phyloP scores from a whole-genome alignment of 257 asterid species.

The Solanum appendiculatum region DNA sequence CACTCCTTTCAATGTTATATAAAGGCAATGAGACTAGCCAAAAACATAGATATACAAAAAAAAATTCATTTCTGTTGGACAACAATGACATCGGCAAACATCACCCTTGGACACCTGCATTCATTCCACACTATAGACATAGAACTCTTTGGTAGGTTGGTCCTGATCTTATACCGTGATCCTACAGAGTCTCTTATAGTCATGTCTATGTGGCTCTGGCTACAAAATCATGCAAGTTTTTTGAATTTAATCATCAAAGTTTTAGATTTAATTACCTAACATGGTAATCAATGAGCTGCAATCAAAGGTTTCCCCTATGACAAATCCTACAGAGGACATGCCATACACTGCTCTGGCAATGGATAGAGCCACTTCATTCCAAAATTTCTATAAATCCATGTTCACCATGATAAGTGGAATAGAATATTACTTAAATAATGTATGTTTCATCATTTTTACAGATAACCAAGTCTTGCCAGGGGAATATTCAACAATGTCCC shows the following conservation, averaged over 20 bases:
- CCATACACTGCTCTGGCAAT: not conserved
- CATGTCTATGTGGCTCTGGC: not conserved
- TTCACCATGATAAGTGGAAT: constrained; percentile 3
- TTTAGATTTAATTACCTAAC: not conserved
- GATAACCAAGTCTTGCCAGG: not conserved
- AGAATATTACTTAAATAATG: not conserved
- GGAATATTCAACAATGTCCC: not conserved
- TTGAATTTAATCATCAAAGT: not conserved
- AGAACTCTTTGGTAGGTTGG: not conserved
- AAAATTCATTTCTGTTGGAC: not conserved
- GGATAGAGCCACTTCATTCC: not conserved
- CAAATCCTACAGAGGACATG: not conserved
- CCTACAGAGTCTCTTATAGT: not conserved
- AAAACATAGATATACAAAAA: not conserved
- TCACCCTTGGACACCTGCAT: not conserved
- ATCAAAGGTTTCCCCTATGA: not conserved
- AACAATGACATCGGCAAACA: not conserved
- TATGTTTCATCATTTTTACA: not conserved
- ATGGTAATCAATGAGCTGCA: not conserved
- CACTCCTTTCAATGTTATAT: not conserved
- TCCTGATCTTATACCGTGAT: not conserved
- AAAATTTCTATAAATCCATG: not conserved
- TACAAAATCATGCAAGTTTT: not conserved
- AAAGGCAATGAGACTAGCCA: not conserved
- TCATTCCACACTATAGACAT: not conserved